Evolutionary conservation across 768 basidiomycete genomes (phyloP), one percentile per base, ranked within the genome.

Genomic region (Amanita pallidorosea): DNA sequence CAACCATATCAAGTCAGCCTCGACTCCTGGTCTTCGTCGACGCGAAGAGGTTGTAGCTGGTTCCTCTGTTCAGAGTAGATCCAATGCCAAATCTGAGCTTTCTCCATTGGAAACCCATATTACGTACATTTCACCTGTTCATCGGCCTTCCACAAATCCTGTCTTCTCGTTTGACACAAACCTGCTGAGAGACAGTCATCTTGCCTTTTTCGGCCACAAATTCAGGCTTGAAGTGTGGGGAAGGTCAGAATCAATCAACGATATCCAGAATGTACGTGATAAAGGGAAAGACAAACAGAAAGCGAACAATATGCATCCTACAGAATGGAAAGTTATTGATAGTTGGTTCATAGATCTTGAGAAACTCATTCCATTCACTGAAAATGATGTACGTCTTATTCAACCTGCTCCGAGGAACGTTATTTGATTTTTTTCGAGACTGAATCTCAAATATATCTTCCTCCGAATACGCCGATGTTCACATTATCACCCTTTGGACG

Each of bases 61-160:
- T 49, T 46, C 42, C 51, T 55, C 23, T 35, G 57, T 38, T 6
- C 45, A 33, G 25, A 18, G 12, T 2, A 23, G n/a, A 33, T n/a
- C 15, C 6, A 23, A 36, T 27, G 17, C 49, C 34, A 35, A 27
- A 25, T 4, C 29, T 3, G 29, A 50, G 9, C 13, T 13, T 7
- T 4, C 53, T 45, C 12, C 58, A 55, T 45, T 50, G 46, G 9
- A 55, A 29, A 35, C 22, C 8, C 36, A 23, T 36, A n/a, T 60
- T n/a, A 53, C 87, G 59, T 93, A 82, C 63, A 74, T 91, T 44
- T 95, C 92, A 2, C 73, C 79, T 0, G 73, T 88, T 45, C 91
- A 92, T 61, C 74, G 70, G 20, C 85, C 90, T 4, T 94, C 92
- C 1, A 92, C 85, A 1, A 88, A 91, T 62, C 93, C 93, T 1